Base-by-base conservation (phyloP, 108 stramenopile species). In the Pseudonitzschia pungens region DNA sequence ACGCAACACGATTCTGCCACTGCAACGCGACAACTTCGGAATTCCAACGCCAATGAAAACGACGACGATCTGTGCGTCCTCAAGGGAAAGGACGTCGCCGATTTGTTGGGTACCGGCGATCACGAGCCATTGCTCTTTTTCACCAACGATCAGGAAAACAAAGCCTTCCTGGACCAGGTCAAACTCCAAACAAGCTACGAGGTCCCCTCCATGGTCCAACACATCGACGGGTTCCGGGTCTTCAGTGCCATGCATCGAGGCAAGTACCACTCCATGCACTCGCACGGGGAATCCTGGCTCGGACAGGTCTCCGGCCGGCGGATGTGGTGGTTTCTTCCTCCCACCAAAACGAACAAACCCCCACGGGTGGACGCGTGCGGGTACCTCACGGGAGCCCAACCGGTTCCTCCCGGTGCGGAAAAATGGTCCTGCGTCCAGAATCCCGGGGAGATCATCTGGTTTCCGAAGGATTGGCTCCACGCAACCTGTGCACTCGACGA, bases 401-500 rank as follows among this genome's bases (percentile, higher is more conserved):
- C n/a, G n/a, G n/a, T n/a, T n/a, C n/a, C n/a, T n/a, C n/a, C n/a
- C n/a, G n/a, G n/a, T n/a, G n/a, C n/a, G n/a, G n/a, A n/a, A n/a
- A n/a, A n/a, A n/a, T 63, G 36, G 16, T 44, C 70, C 21, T 75
- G 69, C 65, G n/a, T 73, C 42, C 84, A 84, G 63, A 44, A 69
- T 52, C 60, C 73, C 21, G 81, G 84, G 24, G 78, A 81, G 26
- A 71, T 82, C 32, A 79, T 84, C 58, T 77, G 71, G 64, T 70
- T 85, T 45, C 84, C 84, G 15, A 65, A 73, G 27, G 63, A 81
- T 62, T 85, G 81, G 81, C 64, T 72, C 26, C 84, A 85, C 73
- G 81, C 84, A 24, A 85, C 84, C 41, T 85, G 84, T 72, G 81
- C 84, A 41, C 57, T 85, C 51, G 77, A 78, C 15, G 72, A 73